Base-by-base conservation (phyloP, 2,329 filamentous ascomycete genomes). In the Beauveria australis region DNA sequence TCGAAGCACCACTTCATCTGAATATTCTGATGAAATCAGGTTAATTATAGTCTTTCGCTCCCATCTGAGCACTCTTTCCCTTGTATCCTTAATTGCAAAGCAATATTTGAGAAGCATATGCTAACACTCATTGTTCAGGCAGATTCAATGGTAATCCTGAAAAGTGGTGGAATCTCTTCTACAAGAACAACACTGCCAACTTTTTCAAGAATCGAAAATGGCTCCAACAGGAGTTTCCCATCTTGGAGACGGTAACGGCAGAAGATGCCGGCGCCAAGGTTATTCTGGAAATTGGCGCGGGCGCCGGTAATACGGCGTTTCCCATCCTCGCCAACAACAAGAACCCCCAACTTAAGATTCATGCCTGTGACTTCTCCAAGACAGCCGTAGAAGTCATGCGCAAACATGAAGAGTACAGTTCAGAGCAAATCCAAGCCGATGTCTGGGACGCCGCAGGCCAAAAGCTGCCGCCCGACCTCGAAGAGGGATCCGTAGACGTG, bases 131-230 rank as follows among this genome's bases (percentile, higher is more conserved):
- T 48, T 65, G 57, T 62, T 68, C 69, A 89, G 86, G 78, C 68
- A 89, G 91, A 66, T 97, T 97, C 79, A 97, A 97, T 72, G 79
- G 81, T 51, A 85, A 95, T 65, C 94, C 94, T 0, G 92, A 91
- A 64, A 96, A 92, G 74, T 97, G 92, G 91, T 99, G 94, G 94
- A 94, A 99, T 70, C 78, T 89, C 60, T 99, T 99, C 76, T 99
- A 99, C 80, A 92, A 94, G 76, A 96, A 97, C 77, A 97, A 99
- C 75, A 90, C 89, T 22, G 84, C 88, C 68, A 97, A 97, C 71
- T 99, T 99, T 76, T 99, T 99, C 85, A 99, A 99, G 76, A 89
- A 99, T 72, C 85, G 94, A 65, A 97, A 97, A 73, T 99, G 94
- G 94, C 78, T 99, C 37, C 88, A 89, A 65, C 93, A 97, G 73